These are phyloP conservation scores for Phylloporus arenicola DNA, from an alignment of 768 basidiomycete species.

Conservation along the genomic window DNA sequence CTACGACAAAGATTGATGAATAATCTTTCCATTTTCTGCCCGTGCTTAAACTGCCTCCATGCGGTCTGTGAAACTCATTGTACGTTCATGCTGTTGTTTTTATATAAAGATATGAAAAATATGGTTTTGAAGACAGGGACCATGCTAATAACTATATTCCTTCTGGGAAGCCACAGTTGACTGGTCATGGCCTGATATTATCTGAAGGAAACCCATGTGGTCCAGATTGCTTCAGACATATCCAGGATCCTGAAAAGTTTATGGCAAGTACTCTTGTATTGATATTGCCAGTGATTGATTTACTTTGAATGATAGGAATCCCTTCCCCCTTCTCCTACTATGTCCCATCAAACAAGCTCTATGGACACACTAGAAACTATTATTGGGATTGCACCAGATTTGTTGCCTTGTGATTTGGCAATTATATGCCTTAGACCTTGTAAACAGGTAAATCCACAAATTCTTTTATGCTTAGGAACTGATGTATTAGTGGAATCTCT, in stretches of 20 bases:
- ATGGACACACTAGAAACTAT: conserved; percentile 30
- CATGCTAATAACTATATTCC: conserved; percentile 12
- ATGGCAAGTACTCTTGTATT: conserved; percentile 2
- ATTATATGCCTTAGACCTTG: conserved; percentile 45
- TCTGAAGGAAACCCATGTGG: conserved; percentile 31
- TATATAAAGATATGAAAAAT: neutral
- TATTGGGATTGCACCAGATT: conserved; percentile 41
- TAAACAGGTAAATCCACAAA: conserved; percentile 31
- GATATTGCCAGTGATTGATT: neutral
- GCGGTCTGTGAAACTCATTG: conserved; percentile 38
- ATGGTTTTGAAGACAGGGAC: neutral
- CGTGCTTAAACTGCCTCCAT: conserved; percentile 40
- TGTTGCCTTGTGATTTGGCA: conserved; percentile 47
- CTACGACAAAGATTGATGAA: conserved; percentile 31
- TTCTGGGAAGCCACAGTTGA: conserved; percentile 18
- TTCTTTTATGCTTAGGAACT: neutral
- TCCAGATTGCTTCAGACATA: conserved; percentile 26
- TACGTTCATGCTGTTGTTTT: conserved; percentile 6
- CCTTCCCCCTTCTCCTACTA: conserved; percentile 15
- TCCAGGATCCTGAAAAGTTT: conserved; percentile 23
- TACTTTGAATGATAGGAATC: conserved; percentile 12
- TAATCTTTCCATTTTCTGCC: conserved; percentile 38
- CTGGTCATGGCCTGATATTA: conserved; percentile 20
- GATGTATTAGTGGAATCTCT: neutral
- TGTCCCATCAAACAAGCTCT: conserved; percentile 4